These are phyloP conservation scores for Sorghum bicolor DNA, from an alignment of 176 grass and related monocot genomes.

Conservation along the genomic window DNA sequence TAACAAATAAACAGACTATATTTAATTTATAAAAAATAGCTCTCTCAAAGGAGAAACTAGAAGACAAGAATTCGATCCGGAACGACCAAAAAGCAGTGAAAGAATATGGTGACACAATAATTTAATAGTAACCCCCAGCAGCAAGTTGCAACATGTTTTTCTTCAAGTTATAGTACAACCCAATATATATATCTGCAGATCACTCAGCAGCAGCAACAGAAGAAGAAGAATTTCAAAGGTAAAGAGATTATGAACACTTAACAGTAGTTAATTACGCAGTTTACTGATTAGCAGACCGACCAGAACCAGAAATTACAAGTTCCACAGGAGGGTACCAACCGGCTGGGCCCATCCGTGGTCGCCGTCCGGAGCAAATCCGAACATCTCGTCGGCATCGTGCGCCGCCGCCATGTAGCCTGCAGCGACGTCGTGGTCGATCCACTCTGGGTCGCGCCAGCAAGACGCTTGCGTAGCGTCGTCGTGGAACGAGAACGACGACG, in stretches of 20 bases:
- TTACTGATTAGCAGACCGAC: background rate
- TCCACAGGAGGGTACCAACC: constrained; percentile 46
- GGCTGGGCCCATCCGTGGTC: constrained; percentile 36
- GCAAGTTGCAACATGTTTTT: constrained; percentile 3
- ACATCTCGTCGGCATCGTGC: constrained; percentile 17
- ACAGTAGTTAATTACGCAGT: background rate
- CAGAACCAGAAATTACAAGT: constrained; percentile 32
- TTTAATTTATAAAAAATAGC: background rate
- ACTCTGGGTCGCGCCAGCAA: constrained; percentile 18
- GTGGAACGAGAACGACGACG: background rate
- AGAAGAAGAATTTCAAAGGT: background rate
- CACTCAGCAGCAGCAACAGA: background rate
- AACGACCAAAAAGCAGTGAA: constrained; percentile 2
- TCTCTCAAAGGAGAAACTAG: background rate
- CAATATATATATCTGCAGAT: constrained; percentile 2
- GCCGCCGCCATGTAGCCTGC: background rate
- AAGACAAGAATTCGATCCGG: background rate
- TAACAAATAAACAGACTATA: background rate
- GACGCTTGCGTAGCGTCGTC: background rate
- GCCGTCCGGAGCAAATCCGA: constrained; percentile 24
- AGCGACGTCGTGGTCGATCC: constrained; percentile 9
- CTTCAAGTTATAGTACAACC: background rate
- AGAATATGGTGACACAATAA: background rate
- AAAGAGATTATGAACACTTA: background rate
- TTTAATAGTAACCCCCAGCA: background rate